Base-by-base conservation (phyloP, 768 basidiomycete species). In the Hysterangium stoloniferum region DNA sequence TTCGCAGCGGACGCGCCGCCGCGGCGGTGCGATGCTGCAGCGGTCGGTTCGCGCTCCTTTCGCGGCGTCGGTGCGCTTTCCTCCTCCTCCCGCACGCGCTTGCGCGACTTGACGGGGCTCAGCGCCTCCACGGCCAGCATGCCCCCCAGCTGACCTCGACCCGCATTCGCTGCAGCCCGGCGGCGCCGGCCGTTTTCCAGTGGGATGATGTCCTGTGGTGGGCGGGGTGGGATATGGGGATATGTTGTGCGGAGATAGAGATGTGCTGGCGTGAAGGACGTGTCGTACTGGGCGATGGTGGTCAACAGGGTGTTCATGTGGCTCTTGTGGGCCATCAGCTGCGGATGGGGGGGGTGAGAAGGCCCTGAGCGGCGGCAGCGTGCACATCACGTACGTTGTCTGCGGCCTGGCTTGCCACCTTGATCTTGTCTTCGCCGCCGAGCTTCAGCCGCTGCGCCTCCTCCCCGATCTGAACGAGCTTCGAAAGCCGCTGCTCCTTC, bases 351-450 rank as follows among this genome's bases (percentile, higher is more conserved):
- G 31, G 24, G 12, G 6, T 24, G n/a, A 28, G 3, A 15, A 29
- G 53, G 62, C 62, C 40, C 73, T 68, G 8, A 19, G 3, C 8
- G 25, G 6, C 3, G 15, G 4, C 15, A 25, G 44, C 15, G 64
- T 87, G 81, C 7, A 68, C 66, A n/a, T n/a, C n/a, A 60, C 82
- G 79, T 66, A 97, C 81, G 59, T 80, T 85, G 70, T 97, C 93
- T 32, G 89, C 88, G 24, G 92, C 92, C 56, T 82, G 84, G 58
- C 84, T 90, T 17, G 91, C 91, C 54, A 95, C 90, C 61, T 91
- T 80, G 66, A 97, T 95, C 74, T 97, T 97, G 79, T 98, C 96
- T 66, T 97, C 95, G 48, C 88, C 89, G 24, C 95, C 94, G 54
- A 92, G 78, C 66, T 93, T 91, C 68, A 96, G 85, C 38, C 88